Base-by-base conservation (phyloP, 495 filamentous ascomycete genomes). In the Xylaria venustula region DNA sequence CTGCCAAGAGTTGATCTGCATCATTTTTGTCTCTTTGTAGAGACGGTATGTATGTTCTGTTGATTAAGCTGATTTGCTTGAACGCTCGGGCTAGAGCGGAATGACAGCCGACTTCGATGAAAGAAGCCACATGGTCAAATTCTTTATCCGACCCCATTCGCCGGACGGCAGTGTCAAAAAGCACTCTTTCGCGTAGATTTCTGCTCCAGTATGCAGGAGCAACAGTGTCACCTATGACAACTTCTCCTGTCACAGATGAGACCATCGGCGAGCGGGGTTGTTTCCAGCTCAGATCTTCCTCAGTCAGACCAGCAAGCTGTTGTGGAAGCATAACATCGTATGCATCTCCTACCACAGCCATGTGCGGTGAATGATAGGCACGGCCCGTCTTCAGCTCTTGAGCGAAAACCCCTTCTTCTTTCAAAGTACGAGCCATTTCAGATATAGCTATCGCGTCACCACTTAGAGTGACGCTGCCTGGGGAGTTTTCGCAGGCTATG, bases 101-200 rank as follows among this genome's bases (percentile, higher is more conserved):
- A 61, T 86, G 84, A 47, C 84, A 81, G 0, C 84, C 83, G 20
- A 85, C 64, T 51, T 86, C 82, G 1, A 84, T 41, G 8, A 46
- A 23, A 53, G 23, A n/a, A 34, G 53, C 55, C 9, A 51, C 36
- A 34, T 48, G 17, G 4, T 60, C 53, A n/a, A 34, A 53, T 2
- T 25, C 30, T 22, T 65, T 44, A 12, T 66, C 47, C 3, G 41
- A 48, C n/a, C 28, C 50, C 48, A 62, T 9, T 22, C 19, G 30
- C 12, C 60, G 17, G 37, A 73, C 65, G 60, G 75, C 79, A 9
- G 72, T 54, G 0, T 69, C 54, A 58, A 82, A 84, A 14, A 69
- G 66, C 0, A 84, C 81, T 0, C 73, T 74, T 4, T 71, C 74
- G 5, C 69, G 65, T 26, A 84, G 64, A 50, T 84, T 82, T 7